Conservation (phyloP, 2,329 filamentous ascomycete genomes). For the Paracamarosporium sp. region DNA sequence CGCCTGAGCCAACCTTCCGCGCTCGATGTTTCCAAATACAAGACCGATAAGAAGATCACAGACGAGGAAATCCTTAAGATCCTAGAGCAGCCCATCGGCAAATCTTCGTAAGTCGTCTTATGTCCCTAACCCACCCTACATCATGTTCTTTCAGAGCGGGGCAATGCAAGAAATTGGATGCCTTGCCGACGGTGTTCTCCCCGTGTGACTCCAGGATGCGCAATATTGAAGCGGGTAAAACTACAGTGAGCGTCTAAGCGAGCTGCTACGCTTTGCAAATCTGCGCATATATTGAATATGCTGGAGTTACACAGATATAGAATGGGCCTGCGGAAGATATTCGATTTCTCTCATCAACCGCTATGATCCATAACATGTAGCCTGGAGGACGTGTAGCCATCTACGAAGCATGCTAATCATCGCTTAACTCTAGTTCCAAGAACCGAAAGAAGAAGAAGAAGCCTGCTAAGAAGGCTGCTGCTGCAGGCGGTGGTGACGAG, state of each 20-base stretch:
- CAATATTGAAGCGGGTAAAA: not conserved
- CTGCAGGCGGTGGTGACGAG: slow-evolving; percentile 50
- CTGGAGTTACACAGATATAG: not conserved
- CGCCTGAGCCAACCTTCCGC: slow-evolving; percentile 79
- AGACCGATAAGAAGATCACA: slow-evolving; percentile 97
- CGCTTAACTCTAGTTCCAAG: slow-evolving; percentile 55
- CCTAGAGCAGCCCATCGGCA: slow-evolving; percentile 81
- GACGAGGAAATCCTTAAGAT: slow-evolving; percentile 97
- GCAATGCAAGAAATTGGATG: too few species aligned
- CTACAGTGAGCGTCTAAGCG: not conserved
- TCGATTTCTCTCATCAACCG: too few species aligned
- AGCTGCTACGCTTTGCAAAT: not conserved
- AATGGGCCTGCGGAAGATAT: too few species aligned
- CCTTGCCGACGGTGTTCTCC: not conserved
- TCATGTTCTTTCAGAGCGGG: not conserved
- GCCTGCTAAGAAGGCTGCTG: slow-evolving; percentile 68
- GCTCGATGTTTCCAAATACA: slow-evolving; percentile 80
- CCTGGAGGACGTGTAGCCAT: not conserved
- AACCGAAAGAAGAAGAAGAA: slow-evolving; percentile 83
- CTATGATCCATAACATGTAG: too few species aligned
- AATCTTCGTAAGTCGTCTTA: slow-evolving; percentile 51
- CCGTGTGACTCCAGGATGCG: not conserved
- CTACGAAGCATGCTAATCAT: not conserved
- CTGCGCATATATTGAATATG: not conserved
- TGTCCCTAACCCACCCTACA: not conserved